These are phyloP conservation scores for Trametes polyzona DNA, from an alignment of 1,284 basidiomycete genomes.

Conservation along the genomic window DNA sequence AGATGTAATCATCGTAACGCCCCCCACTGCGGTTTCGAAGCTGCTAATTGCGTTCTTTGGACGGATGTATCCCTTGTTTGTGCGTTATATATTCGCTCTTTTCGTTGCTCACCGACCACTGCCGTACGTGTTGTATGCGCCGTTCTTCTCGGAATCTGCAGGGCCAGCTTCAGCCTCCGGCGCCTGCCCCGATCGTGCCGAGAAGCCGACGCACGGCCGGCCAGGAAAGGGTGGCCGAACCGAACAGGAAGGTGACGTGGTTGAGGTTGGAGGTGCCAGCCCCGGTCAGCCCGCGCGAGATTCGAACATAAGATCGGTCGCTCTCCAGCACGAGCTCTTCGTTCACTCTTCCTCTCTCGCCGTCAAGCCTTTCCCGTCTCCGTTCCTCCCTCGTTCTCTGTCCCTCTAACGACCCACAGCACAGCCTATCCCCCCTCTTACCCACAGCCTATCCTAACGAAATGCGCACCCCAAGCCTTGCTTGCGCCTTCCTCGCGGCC, in stretches of 20 bases:
- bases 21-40: constrained; percentile 16
- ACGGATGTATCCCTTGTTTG: constrained; percentile 21
- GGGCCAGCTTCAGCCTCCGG: background rate
- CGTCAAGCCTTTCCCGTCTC: constrained; percentile 4
- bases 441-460: constrained; percentile 12
- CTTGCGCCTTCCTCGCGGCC: constrained; percentile 30
- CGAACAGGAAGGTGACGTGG: constrained; percentile 11
- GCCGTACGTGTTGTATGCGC: background rate
- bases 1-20: constrained; percentile 24
- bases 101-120: background rate
- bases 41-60: constrained; percentile 16
- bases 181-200: background rate
- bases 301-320: constrained; percentile 15
- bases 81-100: constrained; percentile 23
- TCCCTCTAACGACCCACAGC: background rate
- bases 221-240: constrained; percentile 12
- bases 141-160: background rate
- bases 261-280: constrained; percentile 16
- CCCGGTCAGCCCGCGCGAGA: constrained; percentile 14
- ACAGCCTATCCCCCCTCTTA: background rate
- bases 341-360: background rate
- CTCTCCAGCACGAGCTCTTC: no score
- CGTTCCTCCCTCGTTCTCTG: constrained; percentile 3
- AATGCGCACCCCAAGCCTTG: constrained; percentile 35
- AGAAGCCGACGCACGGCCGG: constrained; percentile 3